These are phyloP conservation scores for Sporisorium sorghi DNA, from an alignment of 1,284 basidiomycete species.

Conservation along the genomic window DNA sequence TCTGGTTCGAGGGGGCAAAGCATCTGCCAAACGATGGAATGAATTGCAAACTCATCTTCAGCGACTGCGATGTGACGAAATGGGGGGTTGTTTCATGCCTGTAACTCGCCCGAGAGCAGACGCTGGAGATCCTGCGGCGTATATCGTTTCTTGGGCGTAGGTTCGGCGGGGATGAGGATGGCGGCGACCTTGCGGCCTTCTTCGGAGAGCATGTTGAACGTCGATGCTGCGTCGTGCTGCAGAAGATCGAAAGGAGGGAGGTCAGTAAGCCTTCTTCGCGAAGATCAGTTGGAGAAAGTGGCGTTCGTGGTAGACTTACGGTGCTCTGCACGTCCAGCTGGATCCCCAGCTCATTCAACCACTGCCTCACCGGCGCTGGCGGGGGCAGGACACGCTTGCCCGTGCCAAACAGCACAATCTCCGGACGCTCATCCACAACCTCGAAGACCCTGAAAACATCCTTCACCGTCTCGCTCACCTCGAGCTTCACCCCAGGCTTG, in stretches of 20 bases:
- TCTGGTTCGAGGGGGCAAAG: no score
- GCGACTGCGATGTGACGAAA: no score
- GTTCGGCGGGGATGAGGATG: constrained; percentile 78
- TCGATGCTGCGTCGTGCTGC: constrained; percentile 90
- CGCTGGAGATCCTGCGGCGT: constrained; percentile 31
- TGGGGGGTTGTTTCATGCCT: background rate
- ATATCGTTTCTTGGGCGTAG: constrained; percentile 12
- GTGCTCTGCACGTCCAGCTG: constrained; percentile 95
- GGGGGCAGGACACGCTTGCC: constrained; percentile 80
- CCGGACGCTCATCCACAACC: constrained; percentile 71
- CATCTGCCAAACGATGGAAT: no score
- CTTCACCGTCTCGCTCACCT: constrained; percentile 27
- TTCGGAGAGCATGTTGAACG: constrained; percentile 90
- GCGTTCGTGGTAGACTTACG: constrained; percentile 74
- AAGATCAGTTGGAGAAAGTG: background rate
- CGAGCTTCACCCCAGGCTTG: constrained; percentile 13
- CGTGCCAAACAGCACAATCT: constrained; percentile 89
- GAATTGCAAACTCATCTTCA: no score
- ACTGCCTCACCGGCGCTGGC: constrained; percentile 77
- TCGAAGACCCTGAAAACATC: constrained; percentile 52
- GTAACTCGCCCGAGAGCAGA: constrained; percentile 14
- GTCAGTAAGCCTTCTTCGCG: no score
- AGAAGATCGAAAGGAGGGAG: no score
- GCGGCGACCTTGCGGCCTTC: constrained; percentile 91
- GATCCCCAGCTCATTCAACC: constrained; percentile 83